phyloP scores from a whole-genome alignment of 2,329 filamentous ascomycete species.

The Trichoderma koningiopsis region DNA sequence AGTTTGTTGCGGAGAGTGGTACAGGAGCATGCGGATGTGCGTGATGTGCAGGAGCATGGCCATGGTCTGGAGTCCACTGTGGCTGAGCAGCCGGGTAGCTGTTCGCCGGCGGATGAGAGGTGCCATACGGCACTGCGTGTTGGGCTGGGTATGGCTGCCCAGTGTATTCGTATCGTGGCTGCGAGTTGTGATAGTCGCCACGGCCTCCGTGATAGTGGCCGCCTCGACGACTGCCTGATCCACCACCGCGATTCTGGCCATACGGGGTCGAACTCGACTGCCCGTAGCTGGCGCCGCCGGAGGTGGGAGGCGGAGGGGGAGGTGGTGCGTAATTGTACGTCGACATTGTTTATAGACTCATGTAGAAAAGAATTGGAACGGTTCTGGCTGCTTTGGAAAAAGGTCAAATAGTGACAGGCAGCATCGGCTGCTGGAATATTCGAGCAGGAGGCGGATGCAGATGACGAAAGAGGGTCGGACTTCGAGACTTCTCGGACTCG shows the following conservation, averaged over 20 bases:
- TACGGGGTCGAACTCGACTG: constrained; percentile 44
- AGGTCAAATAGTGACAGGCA: not conserved
- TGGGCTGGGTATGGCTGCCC: constrained; percentile 43
- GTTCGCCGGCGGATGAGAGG: constrained; percentile 41
- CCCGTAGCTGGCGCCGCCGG: constrained; percentile 42
- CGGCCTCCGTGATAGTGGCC: constrained; percentile 43
- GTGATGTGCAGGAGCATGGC: constrained; percentile 41
- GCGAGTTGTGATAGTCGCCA: constrained; percentile 46
- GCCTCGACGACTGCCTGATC: constrained; percentile 43
- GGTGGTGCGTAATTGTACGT: constrained; percentile 58
- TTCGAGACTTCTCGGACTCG: constrained; percentile 23
- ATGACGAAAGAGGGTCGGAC: constrained; percentile 17
- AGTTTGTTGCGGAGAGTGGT: constrained; percentile 56
- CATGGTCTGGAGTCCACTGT: constrained; percentile 47
- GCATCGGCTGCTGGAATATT: not conserved
- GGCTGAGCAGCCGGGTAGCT: constrained; percentile 44
- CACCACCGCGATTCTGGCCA: constrained; percentile 43
- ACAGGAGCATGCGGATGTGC: constrained; percentile 49
- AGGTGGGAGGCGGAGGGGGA: constrained; percentile 48
- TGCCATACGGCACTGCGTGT: constrained; percentile 36
- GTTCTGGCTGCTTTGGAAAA: not conserved
- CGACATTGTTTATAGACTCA: constrained; percentile 42
- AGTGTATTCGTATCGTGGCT: constrained; percentile 48
- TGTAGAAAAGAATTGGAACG: not conserved
- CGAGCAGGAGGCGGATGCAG: not conserved